Base-by-base conservation (phyloP, 2,329 filamentous ascomycete species). In the Knoxdaviesia proteae region DNA sequence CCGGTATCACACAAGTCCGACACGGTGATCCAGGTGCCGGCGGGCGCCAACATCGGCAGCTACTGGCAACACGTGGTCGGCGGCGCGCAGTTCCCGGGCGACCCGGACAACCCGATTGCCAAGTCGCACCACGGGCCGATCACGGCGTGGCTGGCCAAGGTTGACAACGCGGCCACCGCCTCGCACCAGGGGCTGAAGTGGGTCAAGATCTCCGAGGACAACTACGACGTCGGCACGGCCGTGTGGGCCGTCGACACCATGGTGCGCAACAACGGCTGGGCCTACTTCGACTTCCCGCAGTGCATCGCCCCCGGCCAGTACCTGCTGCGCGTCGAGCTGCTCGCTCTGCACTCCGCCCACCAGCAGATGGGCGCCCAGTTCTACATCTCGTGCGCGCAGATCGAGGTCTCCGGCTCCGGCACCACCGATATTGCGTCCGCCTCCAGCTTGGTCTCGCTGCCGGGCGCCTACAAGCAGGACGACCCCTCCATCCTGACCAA, bases 141-240 rank as follows among this genome's bases (percentile, higher is more conserved):
- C 36, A 63, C 67, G 40, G 62, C 65, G 2, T 71, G 69, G 55
- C 58, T 71, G 30, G 62, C 65, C 39, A 68, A 69, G 53, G 68
- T 73, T 4, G 57, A 62, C 50, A 62, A 69, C 48, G 67, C 68
- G 5, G 61, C 63, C 6, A 58, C 59, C 2, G 58, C 64, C 6
- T 53, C 54, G 44, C 55, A 58, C 48, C 54, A 49, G 3, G 60
- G 62, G 4, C 57, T 62, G 11, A 56, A 59, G 43, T 71, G 67
- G 68, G 71, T 72, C 59, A 73, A 72, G 60, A 61, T 73, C 50
- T 65, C 61, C 53, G 60, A 67, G 46, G 65, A 70, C 47, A 62
- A 61, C 5, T 62, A 64, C 49, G 57, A 65, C 50, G 52, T 56
- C 5, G 51, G 53, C 36, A 58, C 53, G 40, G 61, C 59, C 49